These are phyloP conservation scores for Fagus sylvatica DNA, from an alignment of 306 rosid genomes.

Conservation along the genomic window DNA sequence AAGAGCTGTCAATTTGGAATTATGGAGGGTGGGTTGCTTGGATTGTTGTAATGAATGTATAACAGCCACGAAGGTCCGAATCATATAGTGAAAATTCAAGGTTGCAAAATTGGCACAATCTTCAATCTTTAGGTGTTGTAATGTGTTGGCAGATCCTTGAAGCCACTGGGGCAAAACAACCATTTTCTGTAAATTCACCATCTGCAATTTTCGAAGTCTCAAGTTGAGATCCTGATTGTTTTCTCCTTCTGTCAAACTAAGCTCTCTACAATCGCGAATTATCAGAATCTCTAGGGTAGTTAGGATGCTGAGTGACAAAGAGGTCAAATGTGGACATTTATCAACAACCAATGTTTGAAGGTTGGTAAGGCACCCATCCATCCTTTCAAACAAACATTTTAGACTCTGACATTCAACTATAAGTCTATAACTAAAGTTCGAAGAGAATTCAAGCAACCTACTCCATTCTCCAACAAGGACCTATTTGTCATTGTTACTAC, in stretches of 20 bases:
- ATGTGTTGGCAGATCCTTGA: constrained; percentile 13
- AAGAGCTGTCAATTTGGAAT: no score
- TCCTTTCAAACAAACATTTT: constrained; percentile 7
- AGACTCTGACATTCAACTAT: constrained; percentile 9
- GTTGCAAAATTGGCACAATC: neutral
- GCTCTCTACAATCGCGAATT: neutral
- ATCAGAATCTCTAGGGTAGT: neutral
- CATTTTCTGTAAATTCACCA: neutral
- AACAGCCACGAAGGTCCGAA: no score
- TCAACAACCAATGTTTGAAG: neutral
- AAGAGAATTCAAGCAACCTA: constrained; percentile 23
- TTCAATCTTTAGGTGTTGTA: neutral
- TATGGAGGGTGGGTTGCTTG: no score
- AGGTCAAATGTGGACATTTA: neutral
- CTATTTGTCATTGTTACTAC: constrained; percentile 18
- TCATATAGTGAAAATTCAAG: no score
- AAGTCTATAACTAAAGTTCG: neutral
- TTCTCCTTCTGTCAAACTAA: constrained; percentile 6
- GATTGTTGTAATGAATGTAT: no score
- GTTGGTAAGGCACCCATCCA: neutral
- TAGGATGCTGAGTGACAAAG: constrained; percentile 20
- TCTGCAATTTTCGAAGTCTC: neutral
- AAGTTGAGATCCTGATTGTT: neutral
- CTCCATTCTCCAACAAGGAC: constrained; percentile 1
- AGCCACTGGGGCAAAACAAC: constrained; percentile 29